These are phyloP conservation scores for Cryphonectria parasitica DNA, from an alignment of 2,329 filamentous ascomycete genomes.

Conservation along the genomic window DNA sequence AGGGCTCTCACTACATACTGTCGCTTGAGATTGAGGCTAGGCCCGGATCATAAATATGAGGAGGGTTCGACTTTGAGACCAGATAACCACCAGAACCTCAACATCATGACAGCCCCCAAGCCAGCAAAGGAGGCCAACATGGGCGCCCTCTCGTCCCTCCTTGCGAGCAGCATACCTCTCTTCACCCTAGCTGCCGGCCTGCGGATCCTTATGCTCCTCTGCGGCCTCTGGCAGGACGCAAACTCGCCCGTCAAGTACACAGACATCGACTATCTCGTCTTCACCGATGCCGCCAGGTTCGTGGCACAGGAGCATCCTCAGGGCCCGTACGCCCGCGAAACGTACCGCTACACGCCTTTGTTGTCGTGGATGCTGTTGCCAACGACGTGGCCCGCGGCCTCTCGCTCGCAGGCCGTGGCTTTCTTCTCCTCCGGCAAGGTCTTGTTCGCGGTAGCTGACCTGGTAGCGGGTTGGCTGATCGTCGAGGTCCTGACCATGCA, in stretches of 20 bases:
- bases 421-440: slow-evolving; percentile 87
- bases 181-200: slow-evolving; percentile 65
- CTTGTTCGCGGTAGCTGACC: slow-evolving; percentile 81
- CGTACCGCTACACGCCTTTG: slow-evolving; percentile 94
- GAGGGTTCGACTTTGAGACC: background rate
- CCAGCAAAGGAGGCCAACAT: background rate
- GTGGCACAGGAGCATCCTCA: slow-evolving; percentile 56
- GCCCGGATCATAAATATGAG: background rate
- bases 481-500: slow-evolving; percentile 43
- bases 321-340: slow-evolving; percentile 87
- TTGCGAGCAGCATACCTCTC: slow-evolving; percentile 50
- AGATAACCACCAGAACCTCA: background rate
- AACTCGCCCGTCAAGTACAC: slow-evolving; percentile 95
- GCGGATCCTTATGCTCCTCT: slow-evolving; percentile 75
- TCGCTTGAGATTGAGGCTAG: background rate
- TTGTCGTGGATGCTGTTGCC: slow-evolving; percentile 90
- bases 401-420: slow-evolving; percentile 29
- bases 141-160: slow-evolving; percentile 37
- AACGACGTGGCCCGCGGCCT: slow-evolving; percentile 60
- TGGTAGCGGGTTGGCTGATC: slow-evolving; percentile 83
- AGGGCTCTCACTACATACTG: background rate
- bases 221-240: slow-evolving; percentile 91
- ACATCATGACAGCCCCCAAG: slow-evolving; percentile 13
- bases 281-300: slow-evolving; percentile 90
- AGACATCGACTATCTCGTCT: slow-evolving; percentile 98